phyloP scores from a whole-genome alignment of 176 grass and related monocot species.

The sorghum (Sorghum bicolor) region Sorghum_bicolor_NCBIv3 NC_012874.2:65784001-65784500 shows the following conservation, averaged over 20 bases:
- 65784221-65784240: neutral
- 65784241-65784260: neutral
- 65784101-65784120: neutral
- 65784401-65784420: constrained; percentile 77
- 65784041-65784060: neutral
- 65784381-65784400: constrained; percentile 70
- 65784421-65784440: constrained; percentile 76
- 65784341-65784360: neutral
- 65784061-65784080: neutral
- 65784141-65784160: neutral
- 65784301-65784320: neutral
- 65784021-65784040: neutral
- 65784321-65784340: neutral
- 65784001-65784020: neutral
- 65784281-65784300: neutral
- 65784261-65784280: neutral
- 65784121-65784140: neutral
- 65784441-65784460: constrained; percentile 76
- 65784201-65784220: neutral
- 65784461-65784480: constrained; percentile 85
- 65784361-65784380: neutral
- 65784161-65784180: neutral
- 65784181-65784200: neutral
- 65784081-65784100: neutral
- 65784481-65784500: constrained; percentile 72